These are phyloP conservation scores for Elaphomyces granulatus DNA, from an alignment of 495 filamentous ascomycete species.

Conservation along the genomic window DNA sequence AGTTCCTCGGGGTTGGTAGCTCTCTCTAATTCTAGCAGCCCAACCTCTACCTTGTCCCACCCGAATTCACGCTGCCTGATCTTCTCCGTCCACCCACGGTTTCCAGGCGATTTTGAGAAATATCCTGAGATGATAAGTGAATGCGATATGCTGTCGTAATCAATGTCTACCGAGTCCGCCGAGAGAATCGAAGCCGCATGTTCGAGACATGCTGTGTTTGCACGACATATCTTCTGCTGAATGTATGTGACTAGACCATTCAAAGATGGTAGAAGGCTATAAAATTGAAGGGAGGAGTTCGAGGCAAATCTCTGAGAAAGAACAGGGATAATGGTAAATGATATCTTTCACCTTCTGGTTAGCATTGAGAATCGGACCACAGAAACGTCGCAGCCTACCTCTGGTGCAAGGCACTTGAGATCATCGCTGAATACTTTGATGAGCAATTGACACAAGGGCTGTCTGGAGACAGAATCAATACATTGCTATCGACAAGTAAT, in stretches of 20 bases:
- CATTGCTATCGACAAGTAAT: not conserved
- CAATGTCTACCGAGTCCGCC: slow-evolving; percentile 58
- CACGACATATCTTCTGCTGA: slow-evolving; percentile 38
- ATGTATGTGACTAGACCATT: slow-evolving; percentile 42
- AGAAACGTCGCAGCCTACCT: slow-evolving; percentile 22
- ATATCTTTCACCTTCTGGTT: slow-evolving; percentile 33
- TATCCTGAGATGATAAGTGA: slow-evolving; percentile 46
- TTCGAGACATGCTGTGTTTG: slow-evolving; percentile 23
- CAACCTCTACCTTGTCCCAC: slow-evolving; percentile 53
- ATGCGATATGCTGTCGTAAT: slow-evolving; percentile 59
- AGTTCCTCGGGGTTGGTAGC: slow-evolving; percentile 55
- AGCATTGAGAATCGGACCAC: slow-evolving; percentile 1
- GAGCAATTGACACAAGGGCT: slow-evolving; percentile 46
- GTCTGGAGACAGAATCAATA: slow-evolving; percentile 21
- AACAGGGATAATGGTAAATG: slow-evolving; percentile 50
- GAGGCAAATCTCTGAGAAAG: slow-evolving; percentile 51
- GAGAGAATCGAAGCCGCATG: slow-evolving; percentile 23
- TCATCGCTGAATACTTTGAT: slow-evolving; percentile 43
- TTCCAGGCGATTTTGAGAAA: slow-evolving; percentile 33
- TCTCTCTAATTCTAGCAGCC: slow-evolving; percentile 56
- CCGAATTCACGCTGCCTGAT: slow-evolving; percentile 24
- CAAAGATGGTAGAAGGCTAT: slow-evolving; percentile 43
- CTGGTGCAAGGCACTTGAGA: slow-evolving; percentile 36
- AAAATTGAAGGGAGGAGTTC: slow-evolving; percentile 54
- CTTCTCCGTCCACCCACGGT: slow-evolving; percentile 33